Percentiles rank a stretch among this genome's conserved stretches.
Evolutionary conservation across 345 rosid genomes (phyloP).

Genomic region (Odontarrhena argentea): DNA sequence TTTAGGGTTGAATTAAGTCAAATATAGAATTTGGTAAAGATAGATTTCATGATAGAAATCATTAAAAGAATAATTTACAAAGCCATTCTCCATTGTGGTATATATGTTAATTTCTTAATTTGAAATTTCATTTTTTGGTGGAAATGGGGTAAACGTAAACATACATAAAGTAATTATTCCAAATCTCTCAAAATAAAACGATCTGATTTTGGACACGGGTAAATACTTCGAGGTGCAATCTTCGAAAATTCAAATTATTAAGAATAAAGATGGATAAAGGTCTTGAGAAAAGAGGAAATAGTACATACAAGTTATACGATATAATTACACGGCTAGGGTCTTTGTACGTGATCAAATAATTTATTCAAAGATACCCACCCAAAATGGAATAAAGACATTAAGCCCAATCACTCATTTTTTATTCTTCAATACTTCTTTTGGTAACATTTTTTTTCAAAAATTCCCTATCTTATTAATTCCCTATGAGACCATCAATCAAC

Average conservation of each 20-base stretch:
- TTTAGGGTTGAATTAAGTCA: too few species aligned
- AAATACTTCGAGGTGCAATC: neutral
- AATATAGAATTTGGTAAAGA: too few species aligned
- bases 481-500: slow-evolving; percentile 31
- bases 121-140: too few species aligned
- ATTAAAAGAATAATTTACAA: too few species aligned
- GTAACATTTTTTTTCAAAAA: slow-evolving; percentile 10
- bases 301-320: neutral
- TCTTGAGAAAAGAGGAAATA: neutral
- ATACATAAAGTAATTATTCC: too few species aligned
- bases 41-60: too few species aligned
- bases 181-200: too few species aligned
- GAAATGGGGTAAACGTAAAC: too few species aligned
- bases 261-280: neutral
- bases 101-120: too few species aligned
- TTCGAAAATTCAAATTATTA: neutral
- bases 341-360: slow-evolving; percentile 22
- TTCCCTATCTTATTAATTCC: slow-evolving; percentile 23
- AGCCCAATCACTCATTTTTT: slow-evolving; percentile 28
- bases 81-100: too few species aligned
- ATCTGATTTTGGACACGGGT: neutral
- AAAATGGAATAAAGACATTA: slow-evolving; percentile 38
- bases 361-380: slow-evolving; percentile 39
- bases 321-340: slow-evolving; percentile 21
- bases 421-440: slow-evolving; percentile 33